Base-by-base conservation (phyloP, 257 asterid species). In the Marsdenia floribunda region DNA sequence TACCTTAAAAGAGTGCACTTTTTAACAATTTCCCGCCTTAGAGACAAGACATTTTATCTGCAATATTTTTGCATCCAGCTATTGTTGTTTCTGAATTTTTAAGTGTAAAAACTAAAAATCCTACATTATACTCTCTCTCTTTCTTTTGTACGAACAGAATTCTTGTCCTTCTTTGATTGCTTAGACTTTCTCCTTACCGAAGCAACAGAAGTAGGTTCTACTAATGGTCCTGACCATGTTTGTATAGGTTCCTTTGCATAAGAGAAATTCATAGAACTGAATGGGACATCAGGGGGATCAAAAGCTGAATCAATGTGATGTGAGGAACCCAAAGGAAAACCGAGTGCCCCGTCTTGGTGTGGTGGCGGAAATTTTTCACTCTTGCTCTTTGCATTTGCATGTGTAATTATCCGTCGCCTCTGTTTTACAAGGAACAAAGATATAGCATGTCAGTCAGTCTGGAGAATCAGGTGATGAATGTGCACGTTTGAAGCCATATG, bases 321-420 rank as follows among this genome's bases (percentile, higher is more conserved):
- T 5, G 93, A 85, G 8, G 87, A 73, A 0, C 90, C 96, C 64
- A 90, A 71, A 15, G 90, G 86, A 78, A 83, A 91, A 58, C 91
- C 90, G 16, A 92, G 86, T 10, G 93, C 90, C 42, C 96, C 97
- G 49, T 90, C 97, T 74, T 88, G 90, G 82, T 90, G 96, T 22
- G 96, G 97, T 9, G 97, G 97, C 64, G 97, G 97, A 71, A 92
- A 92, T 74, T 92, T 92, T 75, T 90, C 96, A 59, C 96, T 92
- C 83, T 87, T 90, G 90, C 97, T 92, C 90, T 90, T 87, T 26
- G 96, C 96, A 60, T 88, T 92, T 4, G 96, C 92, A 24, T 90
- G 92, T 52, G 93, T 81, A n/a, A 90, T 83, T 52, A 90, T 76
- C 38, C 97, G 86, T 14, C 91, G 90, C 80, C 89, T 85, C 97